phyloP scores from a whole-genome alignment of 495 filamentous ascomycete genomes.

The Aspergillus wentii region DNA sequence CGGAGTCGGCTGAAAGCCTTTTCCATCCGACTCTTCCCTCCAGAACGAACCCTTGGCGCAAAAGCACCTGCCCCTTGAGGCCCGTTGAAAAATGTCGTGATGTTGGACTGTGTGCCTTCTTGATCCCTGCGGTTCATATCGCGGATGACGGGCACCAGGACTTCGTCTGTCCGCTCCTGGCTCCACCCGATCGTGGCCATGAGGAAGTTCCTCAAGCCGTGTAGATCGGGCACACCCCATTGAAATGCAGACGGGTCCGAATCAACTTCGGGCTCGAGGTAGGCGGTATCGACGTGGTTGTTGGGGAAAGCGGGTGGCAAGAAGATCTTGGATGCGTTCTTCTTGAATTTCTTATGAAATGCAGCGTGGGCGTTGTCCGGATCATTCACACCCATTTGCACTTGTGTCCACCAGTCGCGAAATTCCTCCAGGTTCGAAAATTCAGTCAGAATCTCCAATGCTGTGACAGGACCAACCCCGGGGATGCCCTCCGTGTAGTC shows the following conservation, averaged over 20 bases:
- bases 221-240: constrained; percentile 93
- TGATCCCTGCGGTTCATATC: constrained; percentile 85
- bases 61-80: constrained; percentile 64
- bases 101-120: constrained; percentile 93
- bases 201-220: constrained; percentile 75
- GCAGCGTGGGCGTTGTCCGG: constrained; percentile 36
- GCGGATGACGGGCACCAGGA: constrained; percentile 86
- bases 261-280: constrained; percentile 83
- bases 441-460: constrained; percentile 88
- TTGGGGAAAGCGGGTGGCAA: constrained; percentile 75
- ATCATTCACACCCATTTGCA: constrained; percentile 54
- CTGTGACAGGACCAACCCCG: constrained; percentile 88
- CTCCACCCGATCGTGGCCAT: constrained; percentile 94
- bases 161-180: constrained; percentile 86
- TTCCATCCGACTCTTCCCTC: constrained; percentile 73
- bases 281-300: constrained; percentile 69
- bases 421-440: constrained; percentile 68
- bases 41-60: constrained; percentile 63
- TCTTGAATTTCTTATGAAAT: constrained; percentile 82
- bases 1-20: constrained; percentile 69
- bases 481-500: constrained; percentile 94
- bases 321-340: constrained; percentile 78
- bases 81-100: constrained; percentile 80
- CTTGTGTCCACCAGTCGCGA: constrained; percentile 77
- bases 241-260: constrained; percentile 70